phyloP scores from a whole-genome alignment of 2,329 filamentous ascomycete genomes.

The Alternaria angustiovoidea region DNA sequence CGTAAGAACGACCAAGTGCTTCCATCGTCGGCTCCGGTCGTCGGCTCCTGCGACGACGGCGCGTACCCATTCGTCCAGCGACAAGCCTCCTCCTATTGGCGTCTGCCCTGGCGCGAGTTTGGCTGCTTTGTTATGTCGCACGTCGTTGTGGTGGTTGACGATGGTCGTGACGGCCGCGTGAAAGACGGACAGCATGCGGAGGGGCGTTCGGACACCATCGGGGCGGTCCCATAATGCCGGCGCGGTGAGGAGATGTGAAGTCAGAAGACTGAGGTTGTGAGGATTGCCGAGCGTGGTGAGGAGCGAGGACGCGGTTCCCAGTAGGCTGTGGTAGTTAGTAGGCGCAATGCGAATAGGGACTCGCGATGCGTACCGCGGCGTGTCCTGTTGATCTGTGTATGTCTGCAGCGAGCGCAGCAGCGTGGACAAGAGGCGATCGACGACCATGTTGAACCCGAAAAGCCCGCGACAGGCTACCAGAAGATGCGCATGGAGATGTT shows the following conservation, averaged over 20 bases:
- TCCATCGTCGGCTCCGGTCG: conserved; percentile 74
- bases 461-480: conserved; percentile 9
- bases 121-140: conserved; percentile 39
- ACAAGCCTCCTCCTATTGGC: conserved; percentile 56
- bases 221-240: conserved; percentile 74
- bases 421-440: conserved; percentile 71
- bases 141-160: conserved; percentile 57
- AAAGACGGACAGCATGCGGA: conserved; percentile 74
- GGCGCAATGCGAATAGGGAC: conserved; percentile 22
- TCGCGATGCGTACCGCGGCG: conserved; percentile 59
- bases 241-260: conserved; percentile 74
- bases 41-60: conserved; percentile 68
- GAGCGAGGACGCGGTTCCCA: conserved; percentile 72
- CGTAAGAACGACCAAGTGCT: conserved; percentile 81
- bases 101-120: conserved; percentile 40
- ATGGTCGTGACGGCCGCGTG: conserved; percentile 70
- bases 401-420: conserved; percentile 70
- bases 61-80: conserved; percentile 65
- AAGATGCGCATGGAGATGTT: conserved; percentile 8
- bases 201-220: conserved; percentile 68
- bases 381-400: conserved; percentile 66
- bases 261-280: conserved; percentile 75
- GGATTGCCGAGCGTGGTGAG: conserved; percentile 76
- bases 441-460: conserved; percentile 62
- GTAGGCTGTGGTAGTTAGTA: conserved; percentile 51